A percentile compares a stretch with the other conserved stretches of the same genome.
Conservation (phyloP, 2,329 filamentous ascomycete species). For the Penicillium sp. region DNA sequence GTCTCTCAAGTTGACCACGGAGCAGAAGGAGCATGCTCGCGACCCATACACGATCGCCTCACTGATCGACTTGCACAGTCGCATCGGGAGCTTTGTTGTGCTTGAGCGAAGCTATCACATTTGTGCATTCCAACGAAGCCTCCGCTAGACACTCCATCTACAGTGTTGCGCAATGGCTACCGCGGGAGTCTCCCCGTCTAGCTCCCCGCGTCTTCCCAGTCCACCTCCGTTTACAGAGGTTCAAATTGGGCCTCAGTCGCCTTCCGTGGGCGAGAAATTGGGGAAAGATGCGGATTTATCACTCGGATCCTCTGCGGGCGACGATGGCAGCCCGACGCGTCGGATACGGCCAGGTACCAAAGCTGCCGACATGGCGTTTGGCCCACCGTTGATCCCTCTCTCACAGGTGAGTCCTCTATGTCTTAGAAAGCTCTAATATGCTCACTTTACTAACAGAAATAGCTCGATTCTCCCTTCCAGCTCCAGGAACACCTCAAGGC, state of each 20-base stretch:
- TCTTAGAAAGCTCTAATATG: conserved; percentile 2
- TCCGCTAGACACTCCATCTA: conserved; percentile 3
- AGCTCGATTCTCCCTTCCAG: conserved; percentile 97
- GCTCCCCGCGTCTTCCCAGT: conserved; percentile 86
- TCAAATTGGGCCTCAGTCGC: conserved; percentile 76
- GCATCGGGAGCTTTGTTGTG: conserved; percentile 11
- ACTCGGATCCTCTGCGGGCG: conserved; percentile 51
- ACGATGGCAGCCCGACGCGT: conserved; percentile 68
- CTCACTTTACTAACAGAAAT: conserved; percentile 12
- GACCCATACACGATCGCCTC: conserved; percentile 8
- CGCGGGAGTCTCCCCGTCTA: conserved; percentile 51
- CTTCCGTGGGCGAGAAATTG: conserved; percentile 56
- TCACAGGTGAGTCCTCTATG: conserved; percentile 59
- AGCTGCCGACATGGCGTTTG: conserved; percentile 85
- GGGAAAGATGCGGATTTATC: conserved; percentile 51
- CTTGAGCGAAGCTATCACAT: conserved; percentile 7
- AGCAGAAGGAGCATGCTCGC: conserved; percentile 12
- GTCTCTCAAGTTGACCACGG: conserved; percentile 1
- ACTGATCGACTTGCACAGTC: conserved; percentile 8
- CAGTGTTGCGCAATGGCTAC: conserved; percentile 38
- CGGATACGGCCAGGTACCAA: conserved; percentile 90
- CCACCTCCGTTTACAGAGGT: conserved; percentile 93
- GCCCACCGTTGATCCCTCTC: conserved; percentile 79
- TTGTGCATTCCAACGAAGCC: conserved; percentile 12
- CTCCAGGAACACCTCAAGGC: conserved; percentile 95